Percentiles rank a stretch among this genome's conserved stretches.
Evolutionary conservation across 768 basidiomycete genomes (phyloP).

Genomic region (Leucocoprinus birnbaumii): DNA sequence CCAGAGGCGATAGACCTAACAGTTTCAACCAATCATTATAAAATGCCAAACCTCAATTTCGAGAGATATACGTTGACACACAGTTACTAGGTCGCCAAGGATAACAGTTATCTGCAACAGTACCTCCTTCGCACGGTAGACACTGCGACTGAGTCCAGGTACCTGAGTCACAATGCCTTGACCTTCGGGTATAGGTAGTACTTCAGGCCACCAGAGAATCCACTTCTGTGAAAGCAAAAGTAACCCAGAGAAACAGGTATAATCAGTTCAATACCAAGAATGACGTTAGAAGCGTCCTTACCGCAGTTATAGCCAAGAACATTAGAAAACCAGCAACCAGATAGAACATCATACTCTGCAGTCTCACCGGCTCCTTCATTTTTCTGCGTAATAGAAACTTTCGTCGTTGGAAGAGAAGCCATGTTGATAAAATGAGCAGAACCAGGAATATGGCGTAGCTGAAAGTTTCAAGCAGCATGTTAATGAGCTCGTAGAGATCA

Average conservation of each 20-base stretch:
- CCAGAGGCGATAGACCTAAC: not conserved
- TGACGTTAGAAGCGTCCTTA: not conserved
- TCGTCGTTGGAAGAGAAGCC: not conserved
- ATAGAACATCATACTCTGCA: not conserved
- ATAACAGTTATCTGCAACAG: not conserved
- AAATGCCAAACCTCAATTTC: too few relatives aligned
- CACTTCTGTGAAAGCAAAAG: too few relatives aligned
- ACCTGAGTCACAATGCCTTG: not conserved
- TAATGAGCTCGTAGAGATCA: not conserved
- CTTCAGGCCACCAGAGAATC: not conserved
- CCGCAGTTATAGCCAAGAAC: constrained; percentile 1
- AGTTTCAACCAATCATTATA: too few relatives aligned
- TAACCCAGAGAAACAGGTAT: too few relatives aligned
- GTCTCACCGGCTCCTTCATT: not conserved
- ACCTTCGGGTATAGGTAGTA: not conserved
- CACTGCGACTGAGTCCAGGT: not conserved
- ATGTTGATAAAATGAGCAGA: not conserved
- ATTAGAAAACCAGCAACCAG: not conserved
- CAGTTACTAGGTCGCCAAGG: not conserved
- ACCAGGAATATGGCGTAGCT: not conserved
- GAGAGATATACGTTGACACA: not conserved
- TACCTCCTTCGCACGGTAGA: not conserved
- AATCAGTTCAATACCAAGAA: not conserved
- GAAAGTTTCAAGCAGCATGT: not conserved
- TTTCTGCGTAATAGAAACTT: not conserved